Conservation (phyloP, 2,329 filamentous ascomycete species). For the Ophiostoma ulmi region DNA sequence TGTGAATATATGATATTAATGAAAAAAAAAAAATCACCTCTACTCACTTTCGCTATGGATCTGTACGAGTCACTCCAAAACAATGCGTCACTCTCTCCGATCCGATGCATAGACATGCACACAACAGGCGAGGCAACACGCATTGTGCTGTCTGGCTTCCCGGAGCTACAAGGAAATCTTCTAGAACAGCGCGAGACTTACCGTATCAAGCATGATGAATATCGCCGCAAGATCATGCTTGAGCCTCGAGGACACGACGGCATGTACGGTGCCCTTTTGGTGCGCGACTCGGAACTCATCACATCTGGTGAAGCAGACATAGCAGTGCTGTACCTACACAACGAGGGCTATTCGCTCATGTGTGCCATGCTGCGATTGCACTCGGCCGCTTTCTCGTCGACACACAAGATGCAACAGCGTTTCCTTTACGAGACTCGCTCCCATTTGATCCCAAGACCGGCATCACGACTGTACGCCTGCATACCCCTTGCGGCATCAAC, state of each 20-base stretch:
- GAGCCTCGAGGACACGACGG: background rate
- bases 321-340: background rate
- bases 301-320: background rate
- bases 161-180: background rate
- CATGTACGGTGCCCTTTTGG: background rate
- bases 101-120: background rate
- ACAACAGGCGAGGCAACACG: background rate
- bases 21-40: background rate
- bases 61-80: background rate
- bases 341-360: slow-evolving; percentile 7
- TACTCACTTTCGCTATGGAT: background rate
- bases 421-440: background rate
- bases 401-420: background rate
- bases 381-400: background rate
- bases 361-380: background rate
- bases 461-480: background rate
- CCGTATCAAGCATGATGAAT: background rate
- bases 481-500: background rate
- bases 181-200: background rate
- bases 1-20: background rate
- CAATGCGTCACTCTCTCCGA: background rate
- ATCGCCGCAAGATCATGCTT: background rate
- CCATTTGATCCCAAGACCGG: background rate
- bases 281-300: background rate
- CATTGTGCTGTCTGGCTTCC: slow-evolving; percentile 7